Evolutionary conservation across 768 basidiomycete genomes (phyloP).

Genomic region (Lanmaoa pseudosensibilis): DNA sequence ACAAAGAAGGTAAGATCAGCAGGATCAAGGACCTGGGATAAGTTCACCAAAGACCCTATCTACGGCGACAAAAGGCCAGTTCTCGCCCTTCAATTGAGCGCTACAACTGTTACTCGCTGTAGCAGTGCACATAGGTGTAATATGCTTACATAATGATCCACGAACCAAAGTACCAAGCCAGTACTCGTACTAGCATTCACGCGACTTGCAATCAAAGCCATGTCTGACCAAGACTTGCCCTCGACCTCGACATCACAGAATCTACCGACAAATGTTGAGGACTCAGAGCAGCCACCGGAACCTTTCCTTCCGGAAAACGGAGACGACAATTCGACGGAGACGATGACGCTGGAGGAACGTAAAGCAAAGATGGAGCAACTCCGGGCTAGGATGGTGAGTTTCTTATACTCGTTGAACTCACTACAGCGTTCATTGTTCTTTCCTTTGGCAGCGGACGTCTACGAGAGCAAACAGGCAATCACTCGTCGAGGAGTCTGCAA

Average conservation of each 20-base stretch:
- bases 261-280: conserved; percentile 20
- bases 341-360: conserved; percentile 64
- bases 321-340: conserved; percentile 14
- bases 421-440: not conserved
- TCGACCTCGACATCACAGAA: not conserved
- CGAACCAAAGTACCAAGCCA: not conserved
- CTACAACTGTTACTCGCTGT: no score
- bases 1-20: not conserved
- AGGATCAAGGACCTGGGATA: conserved; percentile 34
- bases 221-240: conserved; percentile 12
- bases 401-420: not conserved
- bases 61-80: conserved; percentile 40
- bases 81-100: conserved; percentile 12
- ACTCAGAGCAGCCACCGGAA: conserved; percentile 31
- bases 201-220: not conserved
- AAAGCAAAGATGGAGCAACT: conserved; percentile 76
- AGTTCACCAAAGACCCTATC: conserved; percentile 41
- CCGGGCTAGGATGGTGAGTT: conserved; percentile 70
- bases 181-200: no score
- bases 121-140: no score
- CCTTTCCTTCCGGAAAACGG: conserved; percentile 16
- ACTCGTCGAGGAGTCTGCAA: conserved; percentile 81
- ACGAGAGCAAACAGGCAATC: conserved; percentile 82
- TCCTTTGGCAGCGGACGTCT: conserved; percentile 60
- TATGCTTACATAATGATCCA: conserved; percentile 11